Evolutionary conservation across 208 protist species (phyloP).

Genomic region (Crithidia brevicula): DNA sequence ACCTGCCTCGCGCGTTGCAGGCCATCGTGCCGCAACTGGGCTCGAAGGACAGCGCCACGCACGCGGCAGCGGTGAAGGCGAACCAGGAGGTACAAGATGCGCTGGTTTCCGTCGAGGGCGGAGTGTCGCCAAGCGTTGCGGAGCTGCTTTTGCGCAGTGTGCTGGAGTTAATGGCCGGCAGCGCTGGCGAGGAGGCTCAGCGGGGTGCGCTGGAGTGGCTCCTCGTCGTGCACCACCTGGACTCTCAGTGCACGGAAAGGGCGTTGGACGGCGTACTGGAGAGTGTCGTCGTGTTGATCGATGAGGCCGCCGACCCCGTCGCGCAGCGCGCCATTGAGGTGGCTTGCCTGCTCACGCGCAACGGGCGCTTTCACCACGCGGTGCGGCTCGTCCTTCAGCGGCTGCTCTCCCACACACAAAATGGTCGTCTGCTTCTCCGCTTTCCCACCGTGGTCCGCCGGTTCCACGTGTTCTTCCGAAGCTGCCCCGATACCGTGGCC

Average conservation of each 20-base stretch:
- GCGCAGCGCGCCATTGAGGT: slow-evolving; percentile 52
- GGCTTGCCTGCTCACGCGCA: slow-evolving; percentile 45
- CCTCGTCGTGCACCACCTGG: slow-evolving; percentile 43
- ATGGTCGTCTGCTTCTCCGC: slow-evolving; percentile 37
- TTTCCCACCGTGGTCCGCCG: slow-evolving; percentile 55
- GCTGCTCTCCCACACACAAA: slow-evolving; percentile 18
- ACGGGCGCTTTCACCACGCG: slow-evolving; percentile 38
- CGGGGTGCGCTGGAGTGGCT: slow-evolving; percentile 66
- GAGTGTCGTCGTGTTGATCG: slow-evolving; percentile 37
- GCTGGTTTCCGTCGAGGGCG: slow-evolving; percentile 18
- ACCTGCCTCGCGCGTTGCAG: slow-evolving; percentile 24
- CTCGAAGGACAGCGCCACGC: slow-evolving; percentile 25
- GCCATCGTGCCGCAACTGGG: slow-evolving; percentile 24
- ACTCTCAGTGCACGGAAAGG: slow-evolving; percentile 26
- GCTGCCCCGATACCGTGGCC: background rate
- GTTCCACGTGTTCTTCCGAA: slow-evolving; percentile 37
- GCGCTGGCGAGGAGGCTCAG: slow-evolving; percentile 49
- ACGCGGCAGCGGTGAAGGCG: slow-evolving; percentile 15
- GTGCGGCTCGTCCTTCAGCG: slow-evolving; percentile 28
- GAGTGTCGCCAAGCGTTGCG: slow-evolving; percentile 11
- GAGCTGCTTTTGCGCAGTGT: slow-evolving; percentile 23
- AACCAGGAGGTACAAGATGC: slow-evolving; percentile 31
- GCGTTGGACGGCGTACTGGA: slow-evolving; percentile 35
- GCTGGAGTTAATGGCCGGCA: slow-evolving; percentile 24
- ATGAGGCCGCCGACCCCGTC: slow-evolving; percentile 47